phyloP scores from a whole-genome alignment of 2,329 filamentous ascomycete species.

The Ceratocystis destructans region DNA sequence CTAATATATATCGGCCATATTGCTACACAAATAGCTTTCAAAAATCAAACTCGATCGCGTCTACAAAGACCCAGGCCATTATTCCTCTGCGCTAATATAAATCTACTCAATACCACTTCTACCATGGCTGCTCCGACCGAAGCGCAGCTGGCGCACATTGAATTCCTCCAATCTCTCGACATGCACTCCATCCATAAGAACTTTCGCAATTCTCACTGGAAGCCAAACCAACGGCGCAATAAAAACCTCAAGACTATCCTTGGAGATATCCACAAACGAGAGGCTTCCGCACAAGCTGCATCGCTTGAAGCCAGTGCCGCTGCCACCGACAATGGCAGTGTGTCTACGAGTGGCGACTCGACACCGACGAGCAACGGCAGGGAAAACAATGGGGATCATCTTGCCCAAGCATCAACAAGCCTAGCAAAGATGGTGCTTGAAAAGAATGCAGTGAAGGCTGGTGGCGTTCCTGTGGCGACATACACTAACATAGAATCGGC shows the following conservation, averaged over 20 bases:
- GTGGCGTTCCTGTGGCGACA: conserved; percentile 33
- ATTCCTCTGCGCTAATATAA: too few relatives aligned
- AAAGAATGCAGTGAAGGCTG: conserved; percentile 41
- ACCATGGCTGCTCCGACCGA: conserved; percentile 52
- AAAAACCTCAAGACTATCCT: conserved; percentile 98
- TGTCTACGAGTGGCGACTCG: conserved; percentile 44
- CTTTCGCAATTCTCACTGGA: conserved; percentile 85
- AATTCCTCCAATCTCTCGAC: conserved; percentile 81
- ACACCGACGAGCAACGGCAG: conserved; percentile 32
- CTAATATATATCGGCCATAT: too few relatives aligned
- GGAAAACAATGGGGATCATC: conserved; percentile 45
- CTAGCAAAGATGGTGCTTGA: conserved; percentile 79
- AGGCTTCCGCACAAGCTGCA: conserved; percentile 74
- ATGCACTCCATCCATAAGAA: conserved; percentile 73
- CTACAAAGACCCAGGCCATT: too few relatives aligned
- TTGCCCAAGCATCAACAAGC: conserved; percentile 78
- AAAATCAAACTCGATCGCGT: too few relatives aligned
- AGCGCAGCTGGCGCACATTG: conserved; percentile 66
- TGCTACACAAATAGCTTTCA: too few relatives aligned
- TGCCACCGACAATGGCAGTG: conserved; percentile 47
- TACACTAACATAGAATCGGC: conserved; percentile 97
- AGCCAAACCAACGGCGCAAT: conserved; percentile 86
- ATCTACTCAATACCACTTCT: conserved; percentile 27
- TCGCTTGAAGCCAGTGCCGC: conserved; percentile 63
- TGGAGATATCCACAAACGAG: conserved; percentile 72